These are phyloP conservation scores for Wickerhamomyces queroliae DNA, from an alignment of 805 yeast species.

Conservation along the genomic window DNA sequence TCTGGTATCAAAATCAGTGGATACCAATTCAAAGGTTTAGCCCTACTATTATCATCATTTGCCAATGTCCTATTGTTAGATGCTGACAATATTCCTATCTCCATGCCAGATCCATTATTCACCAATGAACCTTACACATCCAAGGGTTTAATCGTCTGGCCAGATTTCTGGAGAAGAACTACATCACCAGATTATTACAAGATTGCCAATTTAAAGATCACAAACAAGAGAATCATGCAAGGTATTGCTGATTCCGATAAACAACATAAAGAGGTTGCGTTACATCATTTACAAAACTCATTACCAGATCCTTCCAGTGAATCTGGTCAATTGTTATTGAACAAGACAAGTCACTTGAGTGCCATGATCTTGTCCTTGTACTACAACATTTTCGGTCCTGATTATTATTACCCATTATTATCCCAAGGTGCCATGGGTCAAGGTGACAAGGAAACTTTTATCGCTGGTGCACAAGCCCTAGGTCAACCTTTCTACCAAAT, in stretches of 20 bases:
- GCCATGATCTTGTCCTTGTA: constrained; percentile 55
- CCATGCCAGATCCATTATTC: constrained; percentile 53
- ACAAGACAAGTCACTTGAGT: constrained; percentile 50
- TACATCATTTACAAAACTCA: constrained; percentile 55
- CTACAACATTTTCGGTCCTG: constrained; percentile 62
- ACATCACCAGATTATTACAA: constrained; percentile 65
- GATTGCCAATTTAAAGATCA: constrained; percentile 35
- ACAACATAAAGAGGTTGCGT: constrained; percentile 27
- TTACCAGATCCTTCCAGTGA: constrained; percentile 64
- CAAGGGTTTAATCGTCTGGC: constrained; percentile 58
- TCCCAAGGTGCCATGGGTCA: constrained; percentile 72
- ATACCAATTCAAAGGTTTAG: constrained; percentile 63
- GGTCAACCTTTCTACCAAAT: constrained; percentile 44
- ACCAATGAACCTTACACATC: constrained; percentile 42
- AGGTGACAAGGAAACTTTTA: constrained; percentile 73
- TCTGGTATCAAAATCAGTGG: neutral
- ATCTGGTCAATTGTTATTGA: constrained; percentile 59
- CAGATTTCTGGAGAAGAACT: constrained; percentile 80
- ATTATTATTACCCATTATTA: constrained; percentile 57
- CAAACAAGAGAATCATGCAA: constrained; percentile 25
- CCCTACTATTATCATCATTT: constrained; percentile 66
- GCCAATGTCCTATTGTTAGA: constrained; percentile 68
- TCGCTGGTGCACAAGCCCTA: constrained; percentile 53
- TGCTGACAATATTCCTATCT: constrained; percentile 68
- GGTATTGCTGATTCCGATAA: constrained; percentile 20